Evolutionary conservation across 1,284 basidiomycete genomes (phyloP), one percentile per base, ranked within the genome.

Genomic region (Cutaneotrichosporon spelunceum): DNA sequence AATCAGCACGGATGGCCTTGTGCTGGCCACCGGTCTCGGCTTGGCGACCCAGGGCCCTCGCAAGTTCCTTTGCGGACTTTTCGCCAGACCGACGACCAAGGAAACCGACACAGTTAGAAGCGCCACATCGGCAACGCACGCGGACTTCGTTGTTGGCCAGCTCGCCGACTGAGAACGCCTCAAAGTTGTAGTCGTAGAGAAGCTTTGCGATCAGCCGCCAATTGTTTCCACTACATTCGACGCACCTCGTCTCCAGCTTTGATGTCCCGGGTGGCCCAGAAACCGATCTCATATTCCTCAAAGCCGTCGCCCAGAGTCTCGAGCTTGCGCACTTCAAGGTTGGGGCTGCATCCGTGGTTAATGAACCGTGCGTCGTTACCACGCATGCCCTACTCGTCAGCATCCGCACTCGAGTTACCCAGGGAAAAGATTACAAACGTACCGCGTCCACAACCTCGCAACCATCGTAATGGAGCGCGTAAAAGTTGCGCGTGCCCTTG

Each of bases 281-380:
- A 70, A 9, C 79, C 77, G 8, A 80, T 72, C 65, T 82, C 79
- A 59, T 72, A 81, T 68, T 82, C 81, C 50, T 82, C 80, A 49
- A 69, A 67, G 7, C 75, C 77, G 49, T 76, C 74, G 2, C 77
- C 76, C 7, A 76, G 56, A 0, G 70, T 76, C 58, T 73, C 72
- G 54, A 72, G 77, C 62, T 79, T 77, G 30, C 75, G 71, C 14
- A 81, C 76, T 54, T 78, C 76, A 30, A 80, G 69, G 54, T 81
- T 81, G 1, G 80, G 79, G 7, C 69, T 68, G 55, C 80, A 81
- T 2, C 76, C 75, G 64, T 81, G 80, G 66, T 82, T 82, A 68
- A 81, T 79, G 70, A 81, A 82, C 19, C 81, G 68, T 4, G 80
- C 76, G 27, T 78, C 75, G 66, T 81, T 82, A 21, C 81, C 81